Base-by-base conservation (phyloP, 2,329 filamentous ascomycete species). In the Nemania serpens region DNA sequence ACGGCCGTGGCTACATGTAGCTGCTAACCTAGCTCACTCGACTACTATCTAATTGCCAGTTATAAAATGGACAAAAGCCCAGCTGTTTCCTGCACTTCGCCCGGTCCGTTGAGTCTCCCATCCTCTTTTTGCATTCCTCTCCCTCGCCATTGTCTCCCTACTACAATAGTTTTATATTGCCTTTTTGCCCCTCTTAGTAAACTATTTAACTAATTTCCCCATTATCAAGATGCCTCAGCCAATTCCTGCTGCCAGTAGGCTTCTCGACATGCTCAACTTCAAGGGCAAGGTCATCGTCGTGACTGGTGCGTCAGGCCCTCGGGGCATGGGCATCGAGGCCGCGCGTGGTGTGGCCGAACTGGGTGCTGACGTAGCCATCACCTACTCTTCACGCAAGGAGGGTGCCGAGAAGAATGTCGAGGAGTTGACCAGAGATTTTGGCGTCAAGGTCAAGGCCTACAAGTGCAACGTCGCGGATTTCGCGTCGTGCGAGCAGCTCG, bases 231-330 rank as follows among this genome's bases (percentile, higher is more conserved):
- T 87, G 84, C 82, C 83, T 79, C 78, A 83, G 70, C 67, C 76
- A 71, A 76, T 88, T 63, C 86, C 88, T 70, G 75, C 84, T 71
- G 77, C 85, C 65, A 78, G 79, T 66, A 79, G 78, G 69, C 82
- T 91, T 69, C 75, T 81, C 66, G 88, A 88, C 72, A 84, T 91
- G 68, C 88, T 91, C 77, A 89, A 86, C 69, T 80, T 91, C 63
- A 89, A 89, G 77, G 88, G 88, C 69, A 89, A 89, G 76, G 89
- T 89, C 52, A 85, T 89, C 66, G 84, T 91, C 68, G 79, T 91
- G 63, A 88, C 88, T 4, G 89, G 89, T 60, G 88, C 88, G 12
- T 89, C 85, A 36, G 87, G 87, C 10, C 84, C 90, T 58, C 85
- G 84, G 37, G 89, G 89, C 63, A 90, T 91, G 75, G 89, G 89